Conservation (phyloP, 768 basidiomycete species). For the Auricularia sp. region DNA sequence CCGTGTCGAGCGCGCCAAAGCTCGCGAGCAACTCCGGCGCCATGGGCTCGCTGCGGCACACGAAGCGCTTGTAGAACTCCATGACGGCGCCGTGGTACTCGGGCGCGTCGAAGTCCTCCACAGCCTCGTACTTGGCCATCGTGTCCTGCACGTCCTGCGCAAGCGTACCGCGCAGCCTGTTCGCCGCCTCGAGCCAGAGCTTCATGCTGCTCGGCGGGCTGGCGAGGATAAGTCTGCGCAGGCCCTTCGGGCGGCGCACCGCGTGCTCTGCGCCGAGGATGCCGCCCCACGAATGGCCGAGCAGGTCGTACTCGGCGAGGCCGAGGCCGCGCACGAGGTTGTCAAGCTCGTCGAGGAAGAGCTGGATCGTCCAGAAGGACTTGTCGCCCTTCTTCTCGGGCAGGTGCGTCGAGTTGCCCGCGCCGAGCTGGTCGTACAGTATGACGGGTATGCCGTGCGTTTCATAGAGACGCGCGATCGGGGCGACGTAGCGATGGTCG, state of each 20-base stretch:
- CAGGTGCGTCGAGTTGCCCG: constrained; percentile 7
- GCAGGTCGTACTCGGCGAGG: constrained; percentile 4
- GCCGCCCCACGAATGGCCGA: constrained; percentile 8
- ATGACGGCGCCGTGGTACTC: constrained; percentile 3
- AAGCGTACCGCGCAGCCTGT: not conserved
- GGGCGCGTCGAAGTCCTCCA: not conserved
- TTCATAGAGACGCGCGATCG: constrained; percentile 1
- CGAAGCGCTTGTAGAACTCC: constrained; percentile 4
- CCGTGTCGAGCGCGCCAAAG: not conserved
- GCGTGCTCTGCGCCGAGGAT: constrained; percentile 5
- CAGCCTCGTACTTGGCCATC: constrained; percentile 1
- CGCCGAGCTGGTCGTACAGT: constrained; percentile 10
- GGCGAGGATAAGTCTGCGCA: constrained; percentile 3
- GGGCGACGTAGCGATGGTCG: constrained; percentile 5
- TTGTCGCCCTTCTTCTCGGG: constrained; percentile 4
- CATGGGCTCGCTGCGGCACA: constrained; percentile 1
- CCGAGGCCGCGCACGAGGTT: constrained; percentile 5
- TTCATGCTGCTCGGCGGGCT: not conserved
- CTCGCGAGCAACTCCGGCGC: not conserved
- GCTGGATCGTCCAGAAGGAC: constrained; percentile 7
- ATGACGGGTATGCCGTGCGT: constrained; percentile 3
- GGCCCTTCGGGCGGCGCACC: not conserved
- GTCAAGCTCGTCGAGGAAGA: constrained; percentile 8
- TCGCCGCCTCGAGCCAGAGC: constrained; percentile 3
- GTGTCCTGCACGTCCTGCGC: constrained; percentile 3